Base-by-base conservation (phyloP, 208 protist genomes). In the Leishmania amazonensis region DNA sequence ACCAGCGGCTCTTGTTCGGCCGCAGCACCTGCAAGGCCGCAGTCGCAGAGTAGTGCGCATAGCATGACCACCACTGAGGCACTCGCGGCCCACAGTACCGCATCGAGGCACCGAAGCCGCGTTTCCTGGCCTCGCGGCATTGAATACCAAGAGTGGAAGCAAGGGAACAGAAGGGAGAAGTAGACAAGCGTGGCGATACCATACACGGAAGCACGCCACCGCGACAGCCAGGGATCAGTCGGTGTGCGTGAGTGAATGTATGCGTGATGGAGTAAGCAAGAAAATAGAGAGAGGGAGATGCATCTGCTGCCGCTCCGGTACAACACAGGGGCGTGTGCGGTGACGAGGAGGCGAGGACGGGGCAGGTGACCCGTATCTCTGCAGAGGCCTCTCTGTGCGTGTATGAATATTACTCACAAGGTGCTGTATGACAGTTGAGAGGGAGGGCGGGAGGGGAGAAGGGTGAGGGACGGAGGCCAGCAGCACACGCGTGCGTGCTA, bases 1-100 rank as follows among this genome's bases (percentile, higher is more conserved):
- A 79, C 76, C n/a, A 85, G 57, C n/a, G 81, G 49, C 28, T 72
- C 62, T 7, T 47, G 47, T 28, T 49, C 53, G 31, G 60, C 76
- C 71, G 64, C 75, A 75, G 57, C 65, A n/a, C 73, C 51, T 42
- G 73, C 73, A 35, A 62, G 31, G 51, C 31, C 45, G 51, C 51
- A 76, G 51, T 51, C 11, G 73, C 73, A 62, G 51, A 53, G 70
- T 7, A 74, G 45, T 74, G 45, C 70, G 47, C 70, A 74, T n/a
- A 74, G 70, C 40, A 74, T 28, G 28, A 31, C 45, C 28, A 74
- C 42, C 9, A 53, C 70, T 54, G 40, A 15, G 42, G 70, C 21
- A 54, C 45, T 51, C 3, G 45, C 73, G 11, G 51, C n/a, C 73
- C n/a, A 58, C 31, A 45, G 1, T 51, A 9, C 73, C 38, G 73